These are phyloP conservation scores for Colletotrichum lindemuthianum DNA, from an alignment of 2,329 filamentous ascomycete species.

Conservation along the genomic window DNA sequence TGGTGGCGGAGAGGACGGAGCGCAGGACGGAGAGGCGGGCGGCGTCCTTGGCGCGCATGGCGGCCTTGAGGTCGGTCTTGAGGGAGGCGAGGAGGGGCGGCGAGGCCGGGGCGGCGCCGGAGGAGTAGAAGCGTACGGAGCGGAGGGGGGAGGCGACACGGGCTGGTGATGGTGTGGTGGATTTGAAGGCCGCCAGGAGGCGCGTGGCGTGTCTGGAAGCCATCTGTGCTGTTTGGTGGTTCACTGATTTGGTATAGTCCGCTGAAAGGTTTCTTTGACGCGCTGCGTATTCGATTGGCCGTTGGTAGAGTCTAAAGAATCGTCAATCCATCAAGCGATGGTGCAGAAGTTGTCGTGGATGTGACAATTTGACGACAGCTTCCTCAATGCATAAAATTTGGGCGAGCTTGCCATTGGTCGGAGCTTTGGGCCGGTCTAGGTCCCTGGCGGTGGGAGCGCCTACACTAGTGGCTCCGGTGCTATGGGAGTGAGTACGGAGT, in stretches of 20 bases:
- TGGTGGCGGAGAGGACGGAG: conserved; percentile 73
- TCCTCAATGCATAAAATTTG: conserved; percentile 4
- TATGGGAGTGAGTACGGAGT: neutral
- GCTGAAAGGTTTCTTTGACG: neutral
- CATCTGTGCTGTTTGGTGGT: conserved; percentile 35
- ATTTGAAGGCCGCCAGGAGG: conserved; percentile 39
- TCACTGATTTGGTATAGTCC: neutral
- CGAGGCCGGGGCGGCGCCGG: conserved; percentile 45
- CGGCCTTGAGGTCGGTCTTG: conserved; percentile 70
- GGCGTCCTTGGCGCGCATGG: conserved; percentile 73
- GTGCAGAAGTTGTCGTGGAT: neutral
- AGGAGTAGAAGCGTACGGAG: conserved; percentile 36
- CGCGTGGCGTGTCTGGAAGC: conserved; percentile 40
- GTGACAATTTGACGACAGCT: conserved; percentile 6
- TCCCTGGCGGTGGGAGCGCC: neutral
- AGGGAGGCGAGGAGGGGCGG: conserved; percentile 64
- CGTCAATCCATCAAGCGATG: neutral
- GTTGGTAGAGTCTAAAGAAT: neutral
- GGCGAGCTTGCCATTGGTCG: conserved; percentile 34
- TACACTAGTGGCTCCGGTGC: conserved; percentile 3
- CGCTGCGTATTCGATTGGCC: neutral
- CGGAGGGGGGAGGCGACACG: conserved; percentile 31
- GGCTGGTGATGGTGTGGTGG: conserved; percentile 19
- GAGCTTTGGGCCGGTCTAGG: conserved; percentile 3
- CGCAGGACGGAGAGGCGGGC: conserved; percentile 76